Evolutionary conservation across 768 basidiomycete species (phyloP), one percentile per base, ranked within the genome.

Genomic region (Serendipita indica): DNA sequence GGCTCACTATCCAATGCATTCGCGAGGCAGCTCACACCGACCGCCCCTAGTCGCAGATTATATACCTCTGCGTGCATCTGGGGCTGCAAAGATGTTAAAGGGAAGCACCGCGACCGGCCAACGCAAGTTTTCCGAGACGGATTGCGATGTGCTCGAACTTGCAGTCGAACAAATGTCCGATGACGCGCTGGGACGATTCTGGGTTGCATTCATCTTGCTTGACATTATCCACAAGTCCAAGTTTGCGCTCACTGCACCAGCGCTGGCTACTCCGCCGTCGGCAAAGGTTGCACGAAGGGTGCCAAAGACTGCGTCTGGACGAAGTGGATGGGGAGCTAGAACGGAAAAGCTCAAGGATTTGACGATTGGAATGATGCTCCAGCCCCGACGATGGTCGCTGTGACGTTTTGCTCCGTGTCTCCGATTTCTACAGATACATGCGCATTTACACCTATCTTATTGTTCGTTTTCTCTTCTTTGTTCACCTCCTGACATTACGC

Each of bases 161-260:
- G 49, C 20, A 3, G n/a, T 54, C 10, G 22, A 54, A 20, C 16
- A 32, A 10, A 10, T 54, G 16, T 54, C 49, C 1, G 49, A 54
- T n/a, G 49, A 54, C 22, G 49, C 49, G 10, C 30, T 54, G 30
- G 49, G 49, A 22, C 49, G 49, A 1, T 54, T 54, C 30, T 54
- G 49, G 49, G 49, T 54, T 10, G 49, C 49, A 28, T 54, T 54
- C 32, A 28, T 54, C 16, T 33, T 54, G 49, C n/a, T 54, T 4
- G 49, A 54, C 22, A 54, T 54, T 27, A 54, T 54, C 30, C 49
- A 28, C 16, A 54, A 54, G 30, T 54, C 49, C 7, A 54, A 54
- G n/a, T 54, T 54, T n/a, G 41, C 6, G 16, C 41, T 43, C 41
- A n/a, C 41, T 43, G 41, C 41, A 25, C 16, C 41, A 43, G 41